Base-by-base conservation (phyloP, 805 yeast species). In the Yamadazyma nakazawae region DNA sequence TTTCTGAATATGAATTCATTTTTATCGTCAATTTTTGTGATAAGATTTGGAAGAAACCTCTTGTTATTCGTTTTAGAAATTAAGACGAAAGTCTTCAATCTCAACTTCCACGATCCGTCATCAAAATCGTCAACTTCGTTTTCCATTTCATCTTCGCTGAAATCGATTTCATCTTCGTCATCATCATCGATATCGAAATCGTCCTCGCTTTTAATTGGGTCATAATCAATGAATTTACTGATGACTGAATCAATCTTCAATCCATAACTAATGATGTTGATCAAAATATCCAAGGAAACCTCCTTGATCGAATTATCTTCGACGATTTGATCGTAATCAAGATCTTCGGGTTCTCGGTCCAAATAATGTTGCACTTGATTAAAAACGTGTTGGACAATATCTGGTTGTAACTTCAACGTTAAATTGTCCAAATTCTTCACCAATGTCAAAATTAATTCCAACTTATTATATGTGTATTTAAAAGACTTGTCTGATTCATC, bases 71-170 rank as follows among this genome's bases (percentile, higher is more conserved):
- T 1, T 57, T 52, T 2, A 17, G 70, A 60, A 7, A 76, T 55
- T 30, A 81, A 56, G 26, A 63, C 65, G 6, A 79, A 70, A 0
- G 87, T 64, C 44, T 74, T 75, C 36, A 78, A 67, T 49, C 94
- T 68, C 16, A 86, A 63, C 52, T 79, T 82, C 85, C 91, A 83
- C 8, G 70, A 64, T 8, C 69, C 74, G 44, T 71, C 72, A 44
- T 68, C 70, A 43, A 69, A 71, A 45, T 78, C 84, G 16, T 58
- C 61, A 19, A 65, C 68, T 28, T 68, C 68, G 18, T 62, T 64
- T 14, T 68, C 70, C 48, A 61, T 63, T 31, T 72, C 78, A 10
- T 78, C 83, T n/a, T 74, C 78, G 24, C 63, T 58, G 47, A 63
- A 62, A 25, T 61, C 69, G 9, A 68, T 72, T 11, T 64, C 68